Conservation (phyloP, 306 rosid species). For the Fragaria iinumae region DNA sequence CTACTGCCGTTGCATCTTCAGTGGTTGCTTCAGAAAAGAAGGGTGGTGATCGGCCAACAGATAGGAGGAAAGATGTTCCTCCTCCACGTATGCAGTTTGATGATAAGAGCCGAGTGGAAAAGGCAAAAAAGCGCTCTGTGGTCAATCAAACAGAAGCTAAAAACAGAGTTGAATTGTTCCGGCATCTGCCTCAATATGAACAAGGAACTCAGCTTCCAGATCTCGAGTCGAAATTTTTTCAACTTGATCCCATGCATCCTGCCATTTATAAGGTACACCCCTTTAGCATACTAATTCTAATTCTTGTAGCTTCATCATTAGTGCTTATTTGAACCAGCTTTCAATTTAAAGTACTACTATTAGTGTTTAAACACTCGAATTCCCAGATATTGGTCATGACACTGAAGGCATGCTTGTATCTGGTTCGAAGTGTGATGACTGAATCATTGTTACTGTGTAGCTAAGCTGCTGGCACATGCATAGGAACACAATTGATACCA, state of each 20-base stretch:
- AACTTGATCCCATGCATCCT: conserved; percentile 73
- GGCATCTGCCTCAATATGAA: conserved; percentile 89
- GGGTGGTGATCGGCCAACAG: conserved; percentile 52
- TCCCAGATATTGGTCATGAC: neutral
- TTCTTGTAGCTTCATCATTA: neutral
- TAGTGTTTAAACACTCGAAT: neutral
- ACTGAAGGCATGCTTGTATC: neutral
- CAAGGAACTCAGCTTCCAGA: conserved; percentile 67
- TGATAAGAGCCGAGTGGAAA: conserved; percentile 64
- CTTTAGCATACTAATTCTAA: conserved; percentile 13
- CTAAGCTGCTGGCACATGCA: conserved; percentile 3
- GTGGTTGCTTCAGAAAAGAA: conserved; percentile 53
- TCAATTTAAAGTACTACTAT: neutral
- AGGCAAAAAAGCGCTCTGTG: conserved; percentile 71
- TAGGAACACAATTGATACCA: neutral
- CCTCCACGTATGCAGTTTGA: conserved; percentile 85
- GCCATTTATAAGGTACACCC: conserved; percentile 68
- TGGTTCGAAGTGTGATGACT: neutral
- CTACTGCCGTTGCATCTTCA: conserved; percentile 36
- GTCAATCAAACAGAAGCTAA: conserved; percentile 76
- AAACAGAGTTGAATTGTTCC: conserved; percentile 81
- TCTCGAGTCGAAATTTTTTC: conserved; percentile 70
- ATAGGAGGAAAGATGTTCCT: conserved; percentile 82
- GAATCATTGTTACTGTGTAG: neutral
- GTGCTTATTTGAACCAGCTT: conserved; percentile 1